Conservation (phyloP, 148 eudicot species). For the Diospyros kaki region DNA sequence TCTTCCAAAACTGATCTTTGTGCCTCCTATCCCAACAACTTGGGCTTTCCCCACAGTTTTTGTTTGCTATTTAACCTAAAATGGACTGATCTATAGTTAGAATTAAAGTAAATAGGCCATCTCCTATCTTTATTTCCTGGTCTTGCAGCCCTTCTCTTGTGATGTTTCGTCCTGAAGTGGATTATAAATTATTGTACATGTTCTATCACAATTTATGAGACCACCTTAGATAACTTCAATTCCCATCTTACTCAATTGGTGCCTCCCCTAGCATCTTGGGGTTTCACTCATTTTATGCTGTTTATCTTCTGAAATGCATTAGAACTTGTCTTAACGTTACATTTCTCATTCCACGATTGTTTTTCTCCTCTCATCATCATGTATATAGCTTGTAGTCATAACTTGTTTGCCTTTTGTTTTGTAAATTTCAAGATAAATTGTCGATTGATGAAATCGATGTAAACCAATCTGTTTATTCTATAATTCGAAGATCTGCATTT, state of each 20-base stretch:
- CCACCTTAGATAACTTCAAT: background rate
- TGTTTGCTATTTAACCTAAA: background rate
- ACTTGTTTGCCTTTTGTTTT: too few relatives aligned
- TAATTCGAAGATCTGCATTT: background rate
- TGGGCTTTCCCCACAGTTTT: background rate
- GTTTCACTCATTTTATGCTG: background rate
- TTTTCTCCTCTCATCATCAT: too few relatives aligned
- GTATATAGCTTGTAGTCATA: too few relatives aligned
- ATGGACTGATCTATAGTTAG: background rate
- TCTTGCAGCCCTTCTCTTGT: background rate
- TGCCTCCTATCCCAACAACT: background rate
- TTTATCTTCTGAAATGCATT: background rate
- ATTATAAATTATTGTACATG: background rate
- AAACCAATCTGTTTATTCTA: background rate
- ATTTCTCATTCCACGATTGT: too few relatives aligned
- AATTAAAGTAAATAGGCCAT: background rate
- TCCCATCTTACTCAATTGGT: background rate
- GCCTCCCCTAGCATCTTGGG: background rate
- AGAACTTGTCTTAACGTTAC: too few relatives aligned
- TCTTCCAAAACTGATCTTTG: background rate
- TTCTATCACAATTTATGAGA: background rate
- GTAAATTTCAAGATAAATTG: too few relatives aligned
- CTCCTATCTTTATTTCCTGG: background rate
- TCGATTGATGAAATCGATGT: background rate
- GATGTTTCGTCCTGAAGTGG: background rate